Percentiles rank a stretch among this genome's conserved stretches.
Conservation (phyloP, 2,329 filamentous ascomycete genomes). For the Pseudogymnoascus sp. region DNA sequence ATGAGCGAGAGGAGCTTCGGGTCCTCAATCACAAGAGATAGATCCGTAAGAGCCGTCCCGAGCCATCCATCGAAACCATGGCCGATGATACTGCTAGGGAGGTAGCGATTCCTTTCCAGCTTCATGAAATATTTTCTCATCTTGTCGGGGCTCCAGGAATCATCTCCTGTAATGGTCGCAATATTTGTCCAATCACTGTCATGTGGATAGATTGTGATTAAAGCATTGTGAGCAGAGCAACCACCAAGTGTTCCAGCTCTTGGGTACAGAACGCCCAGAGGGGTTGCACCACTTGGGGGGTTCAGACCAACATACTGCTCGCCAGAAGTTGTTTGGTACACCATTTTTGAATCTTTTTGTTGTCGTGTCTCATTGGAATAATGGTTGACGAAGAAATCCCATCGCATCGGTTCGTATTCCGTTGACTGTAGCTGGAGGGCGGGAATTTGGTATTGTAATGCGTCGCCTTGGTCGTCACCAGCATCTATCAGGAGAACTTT, state of each 20-base stretch:
- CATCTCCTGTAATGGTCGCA: slow-evolving; percentile 13
- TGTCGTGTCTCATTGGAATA: slow-evolving; percentile 38
- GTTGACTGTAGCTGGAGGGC: slow-evolving; percentile 38
- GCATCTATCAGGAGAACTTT: slow-evolving; percentile 45
- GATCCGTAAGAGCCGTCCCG: slow-evolving; percentile 7
- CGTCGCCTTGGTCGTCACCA: slow-evolving; percentile 39
- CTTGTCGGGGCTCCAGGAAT: slow-evolving; percentile 11
- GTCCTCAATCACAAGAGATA: slow-evolving; percentile 14
- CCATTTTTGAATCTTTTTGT: slow-evolving; percentile 40
- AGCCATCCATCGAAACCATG: slow-evolving; percentile 22
- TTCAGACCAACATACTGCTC: slow-evolving; percentile 16
- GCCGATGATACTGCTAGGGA: slow-evolving; percentile 12
- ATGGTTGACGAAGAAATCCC: slow-evolving; percentile 48
- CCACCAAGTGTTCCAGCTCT: slow-evolving; percentile 23
- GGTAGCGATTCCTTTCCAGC: slow-evolving; percentile 11
- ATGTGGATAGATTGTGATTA: slow-evolving; percentile 14
- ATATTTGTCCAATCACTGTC: slow-evolving; percentile 16
- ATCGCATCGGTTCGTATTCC: slow-evolving; percentile 38
- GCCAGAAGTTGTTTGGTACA: slow-evolving; percentile 30
- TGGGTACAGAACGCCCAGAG: slow-evolving; percentile 21
- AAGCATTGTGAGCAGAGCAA: slow-evolving; percentile 15
- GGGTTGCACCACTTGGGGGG: slow-evolving; percentile 17
- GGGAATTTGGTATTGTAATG: slow-evolving; percentile 38
- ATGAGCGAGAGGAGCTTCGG: slow-evolving; percentile 14
- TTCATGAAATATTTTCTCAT: slow-evolving; percentile 12